Evolutionary conservation across 306 rosid genomes (phyloP).

Genomic region (Rosa rugosa): DNA sequence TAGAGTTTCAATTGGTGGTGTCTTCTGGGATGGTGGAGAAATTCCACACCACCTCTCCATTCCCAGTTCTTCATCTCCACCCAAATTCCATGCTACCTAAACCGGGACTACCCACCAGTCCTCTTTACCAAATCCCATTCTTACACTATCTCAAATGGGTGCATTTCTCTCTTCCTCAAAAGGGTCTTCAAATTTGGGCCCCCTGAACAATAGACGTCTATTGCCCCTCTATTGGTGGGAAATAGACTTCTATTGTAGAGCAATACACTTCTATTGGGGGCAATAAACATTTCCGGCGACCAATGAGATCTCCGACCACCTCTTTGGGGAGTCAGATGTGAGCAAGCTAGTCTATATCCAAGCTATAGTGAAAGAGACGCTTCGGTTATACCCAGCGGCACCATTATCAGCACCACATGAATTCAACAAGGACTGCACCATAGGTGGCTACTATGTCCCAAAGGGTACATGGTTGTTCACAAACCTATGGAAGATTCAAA

Average conservation of each 20-base stretch:
- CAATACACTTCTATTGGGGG: too few relatives aligned
- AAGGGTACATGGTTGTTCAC: constrained; percentile 43
- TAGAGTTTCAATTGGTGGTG: too few relatives aligned
- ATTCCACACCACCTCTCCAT: constrained; percentile 57
- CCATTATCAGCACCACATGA: constrained; percentile 35
- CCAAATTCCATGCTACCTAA: constrained; percentile 73
- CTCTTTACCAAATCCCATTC: constrained; percentile 52
- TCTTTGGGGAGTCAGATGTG: constrained; percentile 20
- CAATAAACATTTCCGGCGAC: too few relatives aligned
- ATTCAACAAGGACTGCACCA: constrained; percentile 35
- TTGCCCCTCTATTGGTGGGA: too few relatives aligned
- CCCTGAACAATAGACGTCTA: constrained; percentile 18
- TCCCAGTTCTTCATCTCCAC: constrained; percentile 68
- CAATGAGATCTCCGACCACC: too few relatives aligned
- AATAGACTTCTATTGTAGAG: too few relatives aligned
- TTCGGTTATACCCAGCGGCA: too few relatives aligned
- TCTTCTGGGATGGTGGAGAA: too few relatives aligned
- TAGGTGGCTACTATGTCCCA: constrained; percentile 38
- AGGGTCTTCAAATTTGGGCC: constrained; percentile 40
- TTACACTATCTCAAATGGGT: constrained; percentile 51
- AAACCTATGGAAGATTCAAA: constrained; percentile 46
- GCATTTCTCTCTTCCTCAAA: constrained; percentile 56
- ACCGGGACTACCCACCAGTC: constrained; percentile 87
- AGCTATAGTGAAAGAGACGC: too few relatives aligned
- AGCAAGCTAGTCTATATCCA: background rate